Conservation (phyloP, 805 yeast genomes). For the Hanseniaspora mollemarum region DNA sequence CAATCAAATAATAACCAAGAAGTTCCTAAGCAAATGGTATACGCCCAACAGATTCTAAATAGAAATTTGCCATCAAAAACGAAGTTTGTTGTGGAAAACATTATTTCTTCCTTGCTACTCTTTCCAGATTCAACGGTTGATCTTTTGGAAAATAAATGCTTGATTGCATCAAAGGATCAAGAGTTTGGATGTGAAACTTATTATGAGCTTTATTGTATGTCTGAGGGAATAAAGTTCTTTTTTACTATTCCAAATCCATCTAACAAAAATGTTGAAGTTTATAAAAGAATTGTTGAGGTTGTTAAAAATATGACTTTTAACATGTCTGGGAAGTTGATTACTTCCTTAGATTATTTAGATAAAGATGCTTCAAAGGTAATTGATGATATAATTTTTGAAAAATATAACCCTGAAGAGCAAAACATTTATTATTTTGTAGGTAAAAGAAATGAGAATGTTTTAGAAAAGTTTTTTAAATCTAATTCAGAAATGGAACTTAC, state of each 20-base stretch:
- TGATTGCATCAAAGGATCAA: constrained; percentile 10
- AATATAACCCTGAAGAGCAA: constrained; percentile 18
- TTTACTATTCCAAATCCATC: constrained; percentile 27
- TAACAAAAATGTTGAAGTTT: constrained; percentile 22
- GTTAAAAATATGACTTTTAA: constrained; percentile 27
- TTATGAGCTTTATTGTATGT: constrained; percentile 27
- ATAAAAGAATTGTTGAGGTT: constrained; percentile 26
- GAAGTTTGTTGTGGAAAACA: constrained; percentile 25
- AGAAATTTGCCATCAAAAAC: constrained; percentile 20
- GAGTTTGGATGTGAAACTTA: constrained; percentile 18
- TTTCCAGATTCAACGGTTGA: constrained; percentile 28
- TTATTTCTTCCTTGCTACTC: constrained; percentile 27
- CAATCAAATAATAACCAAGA: constrained; percentile 9
- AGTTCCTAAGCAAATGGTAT: constrained; percentile 16
- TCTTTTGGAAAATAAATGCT: constrained; percentile 19
- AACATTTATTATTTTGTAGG: constrained; percentile 9
- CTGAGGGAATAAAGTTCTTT: constrained; percentile 31
- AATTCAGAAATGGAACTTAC: background rate
- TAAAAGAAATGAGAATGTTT: background rate
- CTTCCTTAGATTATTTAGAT: constrained; percentile 22
- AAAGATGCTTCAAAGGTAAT: constrained; percentile 24
- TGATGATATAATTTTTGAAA: constrained; percentile 24
- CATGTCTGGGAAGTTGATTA: constrained; percentile 24
- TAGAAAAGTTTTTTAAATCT: background rate
- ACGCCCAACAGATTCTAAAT: constrained; percentile 16